Evolutionary conservation across 1,284 basidiomycete species (phyloP), one percentile per base, ranked within the genome.

Genomic region (Rhodotorula sp.): DNA sequence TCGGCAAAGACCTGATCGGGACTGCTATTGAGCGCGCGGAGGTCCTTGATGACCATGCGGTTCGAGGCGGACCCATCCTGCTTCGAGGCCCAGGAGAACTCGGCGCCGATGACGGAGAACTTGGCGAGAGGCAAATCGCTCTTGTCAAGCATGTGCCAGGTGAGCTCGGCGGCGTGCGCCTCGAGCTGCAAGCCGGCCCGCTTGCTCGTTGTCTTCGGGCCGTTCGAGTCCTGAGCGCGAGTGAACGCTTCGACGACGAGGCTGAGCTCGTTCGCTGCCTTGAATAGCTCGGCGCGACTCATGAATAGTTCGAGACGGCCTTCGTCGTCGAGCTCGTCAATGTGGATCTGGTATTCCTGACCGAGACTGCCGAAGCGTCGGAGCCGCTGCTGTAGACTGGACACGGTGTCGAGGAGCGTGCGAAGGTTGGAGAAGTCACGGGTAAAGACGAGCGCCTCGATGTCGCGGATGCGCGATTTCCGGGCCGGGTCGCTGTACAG

Each of bases 61-160:
- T 90, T 94, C 66, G 89, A 88, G 0, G 89, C 90, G 11, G 92
- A 93, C 71, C 92, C 90, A 79, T 97, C 94, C 74, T 91, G 90
- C 72, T 91, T 88, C 80, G 87, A 92, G 61, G 93, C 83, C 89
- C 92, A 92, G 55, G 87, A 87, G 80, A 90, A 94, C 74, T 90
- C 84, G 73, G 90, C 90, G 68, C 88, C 85, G 61, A 88, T 86
- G 64, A 96, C 86, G 24, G 90, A 89, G 58, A 97, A 84, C 81
- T 97, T 96, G 39, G 92, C 89, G 1, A 98, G 84, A 44, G 94
- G 84, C 61, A 89, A 86, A 54, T 85, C 85, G 48, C 86, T 81
- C 65, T 88, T 85, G 72, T 92, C 90, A 47, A 96, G 82, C 92
- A 99, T 96, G 74, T 87, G 86, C 94, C 94, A 99, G 0, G 91